A percentile compares a stretch with the other conserved stretches of the same genome.
phyloP scores from a whole-genome alignment of 1,139 yeast species.

The Scheffersomyces titani region DNA sequence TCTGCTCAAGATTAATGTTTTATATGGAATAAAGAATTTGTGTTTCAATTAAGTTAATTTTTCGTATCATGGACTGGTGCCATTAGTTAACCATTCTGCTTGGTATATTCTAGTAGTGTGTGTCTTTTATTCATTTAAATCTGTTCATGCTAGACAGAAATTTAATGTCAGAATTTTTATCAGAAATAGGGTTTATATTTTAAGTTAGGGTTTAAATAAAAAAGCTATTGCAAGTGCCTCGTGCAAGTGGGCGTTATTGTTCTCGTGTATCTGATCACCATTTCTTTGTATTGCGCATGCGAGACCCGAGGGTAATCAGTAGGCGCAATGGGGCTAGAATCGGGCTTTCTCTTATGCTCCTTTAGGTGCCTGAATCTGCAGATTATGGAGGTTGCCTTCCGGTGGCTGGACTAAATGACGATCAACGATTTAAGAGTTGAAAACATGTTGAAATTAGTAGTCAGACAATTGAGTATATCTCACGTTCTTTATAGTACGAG shows the following conservation, averaged over 20 bases:
- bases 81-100: neutral
- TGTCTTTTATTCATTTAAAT: too few relatives aligned
- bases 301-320: neutral
- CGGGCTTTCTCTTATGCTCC: neutral
- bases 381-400: neutral
- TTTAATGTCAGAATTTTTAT: neutral
- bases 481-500: too few relatives aligned
- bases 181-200: neutral
- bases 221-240: neutral
- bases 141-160: neutral
- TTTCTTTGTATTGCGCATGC: neutral
- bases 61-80: neutral
- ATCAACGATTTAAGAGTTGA: neutral
- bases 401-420: neutral
- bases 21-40: too few relatives aligned
- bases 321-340: neutral
- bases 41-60: too few relatives aligned
- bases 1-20: neutral
- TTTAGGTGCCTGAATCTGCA: neutral
- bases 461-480: neutral
- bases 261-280: neutral
- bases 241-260: neutral
- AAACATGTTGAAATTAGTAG: neutral
- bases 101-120: neutral
- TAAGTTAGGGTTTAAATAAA: neutral